Percentiles rank a stretch among this genome's conserved stretches.
Evolutionary conservation across 345 rosid species (phyloP).

Genomic region (Excoecaria agallocha): DNA sequence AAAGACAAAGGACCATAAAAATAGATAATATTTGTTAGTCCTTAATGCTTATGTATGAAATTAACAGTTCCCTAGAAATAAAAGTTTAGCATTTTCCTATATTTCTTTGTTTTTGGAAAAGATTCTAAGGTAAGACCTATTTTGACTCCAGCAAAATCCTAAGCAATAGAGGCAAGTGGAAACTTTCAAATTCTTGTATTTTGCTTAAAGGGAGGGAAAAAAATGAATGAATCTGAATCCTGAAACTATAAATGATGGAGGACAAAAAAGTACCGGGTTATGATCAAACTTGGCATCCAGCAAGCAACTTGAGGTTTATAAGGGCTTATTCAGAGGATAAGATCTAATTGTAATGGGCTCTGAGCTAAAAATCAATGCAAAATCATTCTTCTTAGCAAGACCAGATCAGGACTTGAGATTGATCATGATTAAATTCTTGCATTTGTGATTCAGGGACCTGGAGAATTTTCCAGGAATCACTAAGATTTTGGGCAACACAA

Average conservation of each 20-base stretch:
- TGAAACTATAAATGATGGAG: not conserved
- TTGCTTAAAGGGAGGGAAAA: no score
- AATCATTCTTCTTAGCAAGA: not conserved
- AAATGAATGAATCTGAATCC: not conserved
- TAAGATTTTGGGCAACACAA: no score
- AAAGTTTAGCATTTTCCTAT: not conserved
- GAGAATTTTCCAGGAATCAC: not conserved
- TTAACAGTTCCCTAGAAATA: not conserved
- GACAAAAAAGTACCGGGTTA: not conserved
- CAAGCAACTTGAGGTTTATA: not conserved
- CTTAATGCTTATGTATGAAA: not conserved
- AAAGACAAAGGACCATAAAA: not conserved
- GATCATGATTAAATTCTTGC: not conserved
- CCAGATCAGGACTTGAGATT: not conserved
- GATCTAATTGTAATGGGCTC: not conserved
- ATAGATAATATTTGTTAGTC: not conserved
- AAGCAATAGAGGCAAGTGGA: not conserved
- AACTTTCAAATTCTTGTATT: not conserved
- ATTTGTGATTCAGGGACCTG: not conserved
- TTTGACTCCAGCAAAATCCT: no score
- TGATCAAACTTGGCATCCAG: not conserved
- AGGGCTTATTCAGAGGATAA: not conserved
- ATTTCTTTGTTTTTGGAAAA: not conserved
- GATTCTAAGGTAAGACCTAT: not conserved
- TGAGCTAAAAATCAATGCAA: not conserved